Base-by-base conservation (phyloP, 148 eudicot species). In the Spergularia bocconei region DNA sequence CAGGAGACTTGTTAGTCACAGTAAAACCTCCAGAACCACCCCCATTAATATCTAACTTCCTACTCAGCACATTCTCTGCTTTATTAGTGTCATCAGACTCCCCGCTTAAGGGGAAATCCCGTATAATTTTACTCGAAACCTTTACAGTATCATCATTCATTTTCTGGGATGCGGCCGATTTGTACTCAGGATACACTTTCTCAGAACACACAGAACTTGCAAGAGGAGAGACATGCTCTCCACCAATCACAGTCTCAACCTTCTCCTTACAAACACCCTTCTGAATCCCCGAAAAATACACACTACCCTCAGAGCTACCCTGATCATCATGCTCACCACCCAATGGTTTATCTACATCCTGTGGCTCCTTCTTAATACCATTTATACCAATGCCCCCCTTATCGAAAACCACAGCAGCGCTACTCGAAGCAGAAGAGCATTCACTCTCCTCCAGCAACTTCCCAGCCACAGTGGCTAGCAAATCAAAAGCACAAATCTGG, bases 401-500 rank as follows among this genome's bases (percentile, higher is more conserved):
- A 56, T 80, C 85, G 63, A 87, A 87, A 70, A 82, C 89, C 58
- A 78, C 89, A 16, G 82, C 82, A 44, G 87, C 92, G 77, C 88
- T 89, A 75, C 97, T 92, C 36, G 94, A 92, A 80, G 90, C 88
- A 77, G 98, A 92, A 81, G 85, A 85, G 70, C 93, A 88, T 79
- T 89, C 99, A 78, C 88, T 87, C 88, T 92, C 99, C 82, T 83
- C 88, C 73, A 96, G 79, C 83, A 96, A 79, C 78, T 96, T 89
- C 33, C 94, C 98, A 80, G 99, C 99, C 71, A 96, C 98, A 66
- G 98, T 85, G 57, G 99, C 99, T 75, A 96, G 84, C 69, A 96
- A 83, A 72, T 96, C 99, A 82, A 96, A 89, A 36, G 99, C 91
- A 77, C 91, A 87, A n/a, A 92, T 75, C 80, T 85, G 83, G 79